A percentile compares a stretch with the other conserved stretches of the same genome.
phyloP scores from a whole-genome alignment of 495 filamentous ascomycete species.

The Aspergillus leporis region DNA sequence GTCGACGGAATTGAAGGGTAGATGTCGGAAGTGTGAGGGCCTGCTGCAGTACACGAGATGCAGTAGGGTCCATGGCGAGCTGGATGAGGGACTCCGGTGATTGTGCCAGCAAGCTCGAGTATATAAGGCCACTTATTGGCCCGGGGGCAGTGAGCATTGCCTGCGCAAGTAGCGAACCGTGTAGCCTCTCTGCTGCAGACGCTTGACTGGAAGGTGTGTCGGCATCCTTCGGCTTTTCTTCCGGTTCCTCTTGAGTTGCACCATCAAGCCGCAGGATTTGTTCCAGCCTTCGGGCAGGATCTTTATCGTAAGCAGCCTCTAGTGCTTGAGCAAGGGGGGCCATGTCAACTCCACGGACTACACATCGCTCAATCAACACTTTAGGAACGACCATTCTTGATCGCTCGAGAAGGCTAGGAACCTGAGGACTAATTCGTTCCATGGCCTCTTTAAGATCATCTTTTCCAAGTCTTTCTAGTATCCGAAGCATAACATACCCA shows the following conservation, averaged over 20 bases:
- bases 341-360: constrained; percentile 63
- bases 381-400: constrained; percentile 76
- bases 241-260: constrained; percentile 33
- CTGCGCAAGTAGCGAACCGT: constrained; percentile 67
- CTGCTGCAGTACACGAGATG: constrained; percentile 70
- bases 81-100: constrained; percentile 40
- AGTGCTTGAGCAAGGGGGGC: constrained; percentile 61
- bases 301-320: constrained; percentile 54
- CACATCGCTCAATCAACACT: constrained; percentile 78
- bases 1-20: constrained; percentile 59
- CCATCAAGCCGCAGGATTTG: constrained; percentile 57
- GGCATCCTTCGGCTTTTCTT: constrained; percentile 30
- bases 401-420: constrained; percentile 68
- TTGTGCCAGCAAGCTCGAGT: constrained; percentile 52
- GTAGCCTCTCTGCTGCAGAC: constrained; percentile 50
- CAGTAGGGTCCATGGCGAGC: constrained; percentile 59
- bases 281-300: constrained; percentile 53
- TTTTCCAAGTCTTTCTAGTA: constrained; percentile 79
- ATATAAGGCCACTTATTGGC: constrained; percentile 56
- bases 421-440: constrained; percentile 64
- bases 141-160: constrained; percentile 62
- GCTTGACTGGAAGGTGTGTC: constrained; percentile 11
- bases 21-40: constrained; percentile 60
- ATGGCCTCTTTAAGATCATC: constrained; percentile 75
- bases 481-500: constrained; percentile 75